Evolutionary conservation across 1,139 yeast genomes (phyloP), one percentile per base, ranked within the genome.

Genomic region (Sugiyamaella neomexicana): DNA sequence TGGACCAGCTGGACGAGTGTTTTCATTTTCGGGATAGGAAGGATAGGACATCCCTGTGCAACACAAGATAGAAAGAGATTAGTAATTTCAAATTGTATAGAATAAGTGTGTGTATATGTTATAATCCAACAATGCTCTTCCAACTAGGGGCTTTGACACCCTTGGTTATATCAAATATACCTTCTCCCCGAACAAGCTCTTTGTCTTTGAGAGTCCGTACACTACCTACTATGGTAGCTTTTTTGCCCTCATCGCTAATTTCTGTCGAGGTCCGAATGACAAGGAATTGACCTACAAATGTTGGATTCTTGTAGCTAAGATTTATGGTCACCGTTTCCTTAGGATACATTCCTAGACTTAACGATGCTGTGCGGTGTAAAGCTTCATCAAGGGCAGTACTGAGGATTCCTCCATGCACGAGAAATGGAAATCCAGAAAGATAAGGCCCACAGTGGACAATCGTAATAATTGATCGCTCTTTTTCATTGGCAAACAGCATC

Each of bases 351-450:
- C 64, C 67, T 50, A 70, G 58, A 6, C 62, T 52, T 45, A 81
- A 71, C 6, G 80, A 76, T 0, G 86, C 85, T 53, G 80, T 79
- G 51, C 85, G 70, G 55, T 81, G 83, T 72, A 83, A 78, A 2
- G 87, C 77, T 59, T 90, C 97, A 65, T 88, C 95, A 56, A 89
- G 73, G 12, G 91, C 73, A 0, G 96, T 85, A 7, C 95, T 96
- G 38, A 91, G 70, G 42, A 91, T 81, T 0, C 98, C 98, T 2
- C 98, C 98, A 66, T 91, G 98, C 0, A 89, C 80, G 38, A 91
- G 74, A 62, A 88, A 83, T 1, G 97, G 97, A 66, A 86, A 90
- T 1, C 98, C 98, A 47, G 95, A 84, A 37, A 90, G 72, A 58
- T 80, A 79, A 65, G 85, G 82, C 0, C 98, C 98, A 50, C 86